phyloP scores from a whole-genome alignment of 192 early-diverging fungal genomes.

The Entomortierella lignicola region DNA sequence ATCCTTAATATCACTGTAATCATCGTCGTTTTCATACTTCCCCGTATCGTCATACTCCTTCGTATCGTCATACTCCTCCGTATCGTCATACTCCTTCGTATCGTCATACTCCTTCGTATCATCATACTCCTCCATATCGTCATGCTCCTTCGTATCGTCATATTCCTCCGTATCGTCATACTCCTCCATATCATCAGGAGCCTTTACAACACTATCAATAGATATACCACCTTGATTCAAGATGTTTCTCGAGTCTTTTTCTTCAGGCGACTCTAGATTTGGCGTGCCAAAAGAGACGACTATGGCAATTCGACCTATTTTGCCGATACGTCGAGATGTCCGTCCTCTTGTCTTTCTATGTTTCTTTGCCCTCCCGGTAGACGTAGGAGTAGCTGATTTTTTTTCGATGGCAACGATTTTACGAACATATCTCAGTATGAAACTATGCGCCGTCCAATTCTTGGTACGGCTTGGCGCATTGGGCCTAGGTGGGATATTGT shows the following conservation, averaged over 20 bases:
- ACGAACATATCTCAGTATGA: constrained; percentile 10
- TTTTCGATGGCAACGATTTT: constrained; percentile 26
- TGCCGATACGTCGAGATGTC: too few species aligned
- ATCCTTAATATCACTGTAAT: neutral
- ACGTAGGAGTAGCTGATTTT: neutral
- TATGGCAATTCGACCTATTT: too few species aligned
- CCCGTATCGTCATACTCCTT: too few species aligned
- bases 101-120: neutral
- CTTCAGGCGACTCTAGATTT: too few species aligned
- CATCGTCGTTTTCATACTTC: too few species aligned
- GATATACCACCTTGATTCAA: neutral
- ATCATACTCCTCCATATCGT: neutral
- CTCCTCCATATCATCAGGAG: neutral
- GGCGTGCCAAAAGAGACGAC: too few species aligned
- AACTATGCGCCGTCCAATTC: constrained; percentile 28
- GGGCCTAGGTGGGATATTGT: constrained; percentile 21
- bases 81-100: neutral
- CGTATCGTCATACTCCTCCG: constrained; percentile 5
- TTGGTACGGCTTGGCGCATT: neutral
- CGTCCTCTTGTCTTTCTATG: too few species aligned
- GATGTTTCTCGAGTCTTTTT: too few species aligned
- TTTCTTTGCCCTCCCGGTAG: neutral
- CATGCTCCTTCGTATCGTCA: neutral
- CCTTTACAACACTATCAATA: neutral
- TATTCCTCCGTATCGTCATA: neutral